Conservation (phyloP, 1,284 basidiomycete genomes). For the Boletus semigastroideus region DNA sequence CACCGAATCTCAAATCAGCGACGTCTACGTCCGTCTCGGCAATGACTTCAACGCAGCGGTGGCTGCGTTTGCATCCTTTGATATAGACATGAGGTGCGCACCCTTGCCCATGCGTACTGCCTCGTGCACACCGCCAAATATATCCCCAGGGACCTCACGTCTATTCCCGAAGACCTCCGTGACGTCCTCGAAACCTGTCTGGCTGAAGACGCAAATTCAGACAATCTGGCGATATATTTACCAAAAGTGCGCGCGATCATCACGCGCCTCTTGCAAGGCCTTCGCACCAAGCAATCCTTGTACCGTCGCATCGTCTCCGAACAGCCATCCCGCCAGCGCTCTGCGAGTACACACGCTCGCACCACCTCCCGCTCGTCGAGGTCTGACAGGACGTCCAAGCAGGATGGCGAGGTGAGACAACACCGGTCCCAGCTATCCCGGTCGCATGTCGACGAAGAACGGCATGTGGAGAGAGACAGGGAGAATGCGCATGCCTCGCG, state of each 20-base stretch:
- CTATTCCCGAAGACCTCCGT: constrained; percentile 89
- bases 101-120: constrained; percentile 12
- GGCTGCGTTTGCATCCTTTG: constrained; percentile 81
- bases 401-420: constrained; percentile 41
- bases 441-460: constrained; percentile 26
- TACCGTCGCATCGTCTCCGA: constrained; percentile 69
- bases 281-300: constrained; percentile 87
- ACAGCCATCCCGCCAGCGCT: constrained; percentile 44
- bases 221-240: constrained; percentile 87
- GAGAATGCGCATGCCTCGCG: constrained; percentile 13
- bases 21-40: constrained; percentile 94
- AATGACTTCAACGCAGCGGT: constrained; percentile 98
- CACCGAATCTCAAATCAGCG: constrained; percentile 85
- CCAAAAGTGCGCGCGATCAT: constrained; percentile 93
- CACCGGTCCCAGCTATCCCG: constrained; percentile 46
- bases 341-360: constrained; percentile 50
- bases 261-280: constrained; percentile 86
- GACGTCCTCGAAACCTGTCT: constrained; percentile 87
- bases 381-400: constrained; percentile 33
- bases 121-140: constrained; percentile 12
- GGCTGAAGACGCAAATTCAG: constrained; percentile 84
- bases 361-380: constrained; percentile 53
- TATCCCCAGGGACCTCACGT: constrained; percentile 73
- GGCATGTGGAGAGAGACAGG: constrained; percentile 20
- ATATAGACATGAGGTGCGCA: constrained; percentile 88